phyloP scores from a whole-genome alignment of 352 stramenopile genomes.

The Salisapilia sapeloensis region DNA sequence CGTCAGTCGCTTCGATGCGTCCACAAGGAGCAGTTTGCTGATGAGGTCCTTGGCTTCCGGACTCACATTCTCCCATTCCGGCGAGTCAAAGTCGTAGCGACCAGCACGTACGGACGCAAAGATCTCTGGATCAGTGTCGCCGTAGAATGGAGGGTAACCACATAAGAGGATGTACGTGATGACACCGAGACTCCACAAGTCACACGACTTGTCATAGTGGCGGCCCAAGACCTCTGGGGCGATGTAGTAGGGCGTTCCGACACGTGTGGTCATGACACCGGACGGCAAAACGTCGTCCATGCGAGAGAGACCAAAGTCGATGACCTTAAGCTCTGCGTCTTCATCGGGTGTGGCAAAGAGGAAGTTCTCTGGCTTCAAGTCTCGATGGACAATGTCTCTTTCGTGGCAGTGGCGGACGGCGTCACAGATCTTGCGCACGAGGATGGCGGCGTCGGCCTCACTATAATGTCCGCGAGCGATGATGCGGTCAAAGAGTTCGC shows the following conservation, averaged over 20 bases:
- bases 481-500: conserved; percentile 92
- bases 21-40: conserved; percentile 84
- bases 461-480: conserved; percentile 89
- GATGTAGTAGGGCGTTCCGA: conserved; percentile 94
- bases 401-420: conserved; percentile 95
- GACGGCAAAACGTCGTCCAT: conserved; percentile 77
- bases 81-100: conserved; percentile 74
- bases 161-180: conserved; percentile 94
- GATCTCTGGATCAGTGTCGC: conserved; percentile 85
- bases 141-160: conserved; percentile 93
- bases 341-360: conserved; percentile 85
- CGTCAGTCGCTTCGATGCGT: conserved; percentile 84
- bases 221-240: conserved; percentile 88
- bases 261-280: conserved; percentile 88
- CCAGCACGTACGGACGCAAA: conserved; percentile 66
- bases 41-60: conserved; percentile 90
- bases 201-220: conserved; percentile 92
- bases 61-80: conserved; percentile 71
- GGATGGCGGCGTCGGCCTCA: conserved; percentile 88
- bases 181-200: conserved; percentile 93
- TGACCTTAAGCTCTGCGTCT: conserved; percentile 93
- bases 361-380: conserved; percentile 97
- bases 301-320: conserved; percentile 94
- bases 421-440: conserved; percentile 94
- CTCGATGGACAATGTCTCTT: conserved; percentile 93